Conservation (phyloP, 345 rosid genomes). For the Carallia brachiata region DNA sequence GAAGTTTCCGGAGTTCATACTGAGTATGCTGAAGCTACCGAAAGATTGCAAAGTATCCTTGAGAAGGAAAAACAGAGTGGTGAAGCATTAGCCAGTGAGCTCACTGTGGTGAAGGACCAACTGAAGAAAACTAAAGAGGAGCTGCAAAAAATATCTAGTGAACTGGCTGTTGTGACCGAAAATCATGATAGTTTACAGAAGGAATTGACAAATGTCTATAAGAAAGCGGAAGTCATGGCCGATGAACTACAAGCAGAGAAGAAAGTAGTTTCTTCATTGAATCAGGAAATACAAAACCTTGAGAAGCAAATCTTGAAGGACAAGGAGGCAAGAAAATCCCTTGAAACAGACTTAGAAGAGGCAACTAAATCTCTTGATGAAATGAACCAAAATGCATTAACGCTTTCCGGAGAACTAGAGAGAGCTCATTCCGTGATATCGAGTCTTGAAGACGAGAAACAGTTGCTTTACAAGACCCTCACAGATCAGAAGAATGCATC, state of each 20-base stretch:
- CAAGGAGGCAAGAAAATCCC: constrained; percentile 57
- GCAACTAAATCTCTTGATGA: constrained; percentile 84
- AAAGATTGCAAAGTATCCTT: constrained; percentile 39
- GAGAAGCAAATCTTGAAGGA: constrained; percentile 69
- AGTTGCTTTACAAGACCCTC: constrained; percentile 66
- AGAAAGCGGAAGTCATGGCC: constrained; percentile 52
- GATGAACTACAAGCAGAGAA: constrained; percentile 62
- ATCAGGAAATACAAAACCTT: constrained; percentile 55
- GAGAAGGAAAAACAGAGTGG: constrained; percentile 43
- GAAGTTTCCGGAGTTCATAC: constrained; percentile 49
- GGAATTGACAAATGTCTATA: constrained; percentile 59
- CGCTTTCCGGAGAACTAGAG: constrained; percentile 65
- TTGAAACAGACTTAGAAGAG: constrained; percentile 77
- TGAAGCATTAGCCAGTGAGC: constrained; percentile 51
- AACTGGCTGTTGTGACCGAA: constrained; percentile 45
- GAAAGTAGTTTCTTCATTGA: constrained; percentile 41
- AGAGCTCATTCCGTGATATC: constrained; percentile 50
- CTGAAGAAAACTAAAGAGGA: constrained; percentile 53
- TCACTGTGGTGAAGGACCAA: constrained; percentile 44
- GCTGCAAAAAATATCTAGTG: constrained; percentile 38
- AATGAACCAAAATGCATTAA: constrained; percentile 64
- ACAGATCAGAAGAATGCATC: constrained; percentile 58
- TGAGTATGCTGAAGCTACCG: constrained; percentile 50
- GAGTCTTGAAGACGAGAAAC: constrained; percentile 75
- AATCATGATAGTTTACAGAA: constrained; percentile 50